Conservation (phyloP, 2,329 filamentous ascomycete genomes). For the Botrytis pseudocinerea region DNA sequence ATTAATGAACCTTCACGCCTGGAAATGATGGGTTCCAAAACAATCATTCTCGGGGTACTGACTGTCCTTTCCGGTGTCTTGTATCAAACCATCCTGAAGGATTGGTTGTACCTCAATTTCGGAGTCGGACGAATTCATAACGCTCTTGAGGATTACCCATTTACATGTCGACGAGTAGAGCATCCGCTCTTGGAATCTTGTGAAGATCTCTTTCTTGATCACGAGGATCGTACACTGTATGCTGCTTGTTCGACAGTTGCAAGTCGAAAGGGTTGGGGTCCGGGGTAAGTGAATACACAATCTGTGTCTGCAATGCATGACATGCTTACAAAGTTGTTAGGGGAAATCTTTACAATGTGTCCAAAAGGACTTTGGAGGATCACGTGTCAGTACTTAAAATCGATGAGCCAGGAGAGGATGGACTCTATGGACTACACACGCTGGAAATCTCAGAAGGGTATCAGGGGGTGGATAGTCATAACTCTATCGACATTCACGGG, state of each 20-base stretch:
- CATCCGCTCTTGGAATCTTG: slow-evolving; percentile 34
- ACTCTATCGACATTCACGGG: slow-evolving; percentile 40
- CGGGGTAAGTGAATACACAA: not conserved
- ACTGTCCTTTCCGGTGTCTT: slow-evolving; percentile 24
- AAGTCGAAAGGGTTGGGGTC: slow-evolving; percentile 5
- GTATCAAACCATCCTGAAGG: slow-evolving; percentile 40
- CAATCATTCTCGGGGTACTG: not conserved
- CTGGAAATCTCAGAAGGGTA: slow-evolving; percentile 30
- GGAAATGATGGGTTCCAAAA: not conserved
- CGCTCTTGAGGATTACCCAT: slow-evolving; percentile 41
- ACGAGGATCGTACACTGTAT: slow-evolving; percentile 35
- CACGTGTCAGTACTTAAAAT: slow-evolving; percentile 24
- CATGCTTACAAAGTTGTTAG: not conserved
- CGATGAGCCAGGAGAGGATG: slow-evolving; percentile 35
- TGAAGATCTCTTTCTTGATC: slow-evolving; percentile 39
- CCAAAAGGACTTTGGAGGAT: not conserved
- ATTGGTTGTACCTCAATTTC: slow-evolving; percentile 37
- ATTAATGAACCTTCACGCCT: not conserved
- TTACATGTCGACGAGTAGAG: slow-evolving; percentile 32
- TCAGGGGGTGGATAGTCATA: slow-evolving; percentile 31
- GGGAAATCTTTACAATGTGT: not conserved
- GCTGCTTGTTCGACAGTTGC: slow-evolving; percentile 32
- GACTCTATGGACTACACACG: slow-evolving; percentile 31
- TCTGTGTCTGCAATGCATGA: not conserved
- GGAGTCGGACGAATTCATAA: slow-evolving; percentile 40